Conservation (phyloP, 2,329 filamentous ascomycete genomes). For the Aspergillus nomiae region DNA sequence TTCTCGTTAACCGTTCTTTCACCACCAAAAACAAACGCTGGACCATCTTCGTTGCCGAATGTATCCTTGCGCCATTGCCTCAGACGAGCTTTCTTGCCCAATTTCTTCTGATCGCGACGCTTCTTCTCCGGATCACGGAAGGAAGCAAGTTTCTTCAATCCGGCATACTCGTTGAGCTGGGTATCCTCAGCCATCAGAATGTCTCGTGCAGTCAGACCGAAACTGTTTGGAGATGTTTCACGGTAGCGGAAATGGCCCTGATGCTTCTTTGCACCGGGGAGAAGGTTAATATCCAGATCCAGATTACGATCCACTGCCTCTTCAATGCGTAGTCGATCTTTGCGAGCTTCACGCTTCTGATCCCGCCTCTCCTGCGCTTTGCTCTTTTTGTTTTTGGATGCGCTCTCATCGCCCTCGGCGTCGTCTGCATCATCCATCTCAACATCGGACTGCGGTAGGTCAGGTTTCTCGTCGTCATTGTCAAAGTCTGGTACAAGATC, state of each 20-base stretch:
- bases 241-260: slow-evolving; percentile 78
- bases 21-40: slow-evolving; percentile 34
- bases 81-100: slow-evolving; percentile 90
- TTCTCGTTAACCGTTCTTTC: slow-evolving; percentile 24
- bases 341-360: slow-evolving; percentile 71
- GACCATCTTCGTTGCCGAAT: slow-evolving; percentile 63
- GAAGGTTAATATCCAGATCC: slow-evolving; percentile 68
- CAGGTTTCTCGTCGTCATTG: slow-evolving; percentile 65
- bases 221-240: slow-evolving; percentile 86
- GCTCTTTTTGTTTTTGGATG: slow-evolving; percentile 46
- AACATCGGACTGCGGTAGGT: slow-evolving; percentile 59
- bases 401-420: slow-evolving; percentile 36
- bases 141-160: slow-evolving; percentile 89
- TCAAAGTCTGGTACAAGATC: slow-evolving; percentile 87
- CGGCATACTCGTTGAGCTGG: slow-evolving; percentile 84
- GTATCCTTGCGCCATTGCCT: slow-evolving; percentile 79
- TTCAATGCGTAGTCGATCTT: slow-evolving; percentile 81
- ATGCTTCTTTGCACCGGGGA: slow-evolving; percentile 55
- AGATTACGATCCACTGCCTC: slow-evolving; percentile 81
- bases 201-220: slow-evolving; percentile 85
- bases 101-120: slow-evolving; percentile 78
- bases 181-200: slow-evolving; percentile 88
- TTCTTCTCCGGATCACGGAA: slow-evolving; percentile 92
- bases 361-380: slow-evolving; percentile 54
- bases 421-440: slow-evolving; percentile 47